Base-by-base conservation (phyloP, 805 yeast genomes). In the Ogataea paraovalis region DNA sequence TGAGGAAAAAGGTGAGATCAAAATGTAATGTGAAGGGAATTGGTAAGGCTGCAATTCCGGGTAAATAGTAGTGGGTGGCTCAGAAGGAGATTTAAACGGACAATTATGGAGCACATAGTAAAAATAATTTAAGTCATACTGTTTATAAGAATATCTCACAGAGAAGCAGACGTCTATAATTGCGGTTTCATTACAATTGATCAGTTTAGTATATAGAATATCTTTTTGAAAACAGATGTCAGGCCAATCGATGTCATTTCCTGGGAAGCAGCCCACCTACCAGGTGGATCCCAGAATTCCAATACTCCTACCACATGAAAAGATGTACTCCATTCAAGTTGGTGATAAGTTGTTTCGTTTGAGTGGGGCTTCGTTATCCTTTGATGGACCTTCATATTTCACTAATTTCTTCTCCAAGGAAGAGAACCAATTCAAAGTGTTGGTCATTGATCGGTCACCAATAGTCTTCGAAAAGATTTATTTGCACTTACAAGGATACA, bases 341-440 rank as follows among this genome's bases (percentile, higher is more conserved):
- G 96, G 96, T 0, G 75, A 72, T 37, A 72, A 71, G 52, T 53
- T 79, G 22, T 89, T 82, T 63, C 70, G 73, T n/a, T 56, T 84
- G 16, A 82, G 89, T 58, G 96, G 96, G 1, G 91, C 94, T 0
- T 87, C 96, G 2, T 66, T 90, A 34, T 84, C 89, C 22, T 85
- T 86, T 2, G 97, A 90, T 66, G 83, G 84, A 0, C 97, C 97
- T 0, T 87, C 95, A 4, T 89, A 86, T 62, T 91, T 90, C 70
- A 88, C 97, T 2, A 71, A 75, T 23, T 87, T 72, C 67, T 90
- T 90, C 62, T 55, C 58, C 4, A 58, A 68, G 19, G 70, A 59
- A 21, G 57, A 56, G 2, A 75, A 74, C 48, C 57, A 65, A 16
- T 60, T 60, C 8, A 71, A 69, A 36, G 66, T 75, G 0, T 62